A percentile compares a stretch with the other conserved stretches of the same genome.
These are phyloP conservation scores for Pestalotiopsis sp. DNA, from an alignment of 2,329 filamentous ascomycete species.

Conservation along the genomic window DNA sequence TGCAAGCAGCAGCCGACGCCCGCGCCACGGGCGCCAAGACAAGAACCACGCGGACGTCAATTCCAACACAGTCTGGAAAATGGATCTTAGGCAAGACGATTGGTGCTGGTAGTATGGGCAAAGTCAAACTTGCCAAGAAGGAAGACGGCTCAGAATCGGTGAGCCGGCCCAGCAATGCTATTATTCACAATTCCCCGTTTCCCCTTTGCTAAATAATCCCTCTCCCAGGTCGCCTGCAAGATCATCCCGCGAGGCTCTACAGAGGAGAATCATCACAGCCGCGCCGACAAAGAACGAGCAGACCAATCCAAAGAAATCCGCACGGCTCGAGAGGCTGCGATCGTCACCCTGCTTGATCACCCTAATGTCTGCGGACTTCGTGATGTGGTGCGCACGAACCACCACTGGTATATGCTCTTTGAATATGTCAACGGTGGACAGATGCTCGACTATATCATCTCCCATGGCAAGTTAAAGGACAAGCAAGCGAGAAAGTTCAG, in stretches of 20 bases:
- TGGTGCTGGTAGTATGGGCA: constrained; percentile 97
- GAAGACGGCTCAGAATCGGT: constrained; percentile 81
- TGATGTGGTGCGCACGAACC: constrained; percentile 92
- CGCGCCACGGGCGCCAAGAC: constrained; percentile 53
- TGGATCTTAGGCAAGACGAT: constrained; percentile 97
- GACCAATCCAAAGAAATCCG: constrained; percentile 97
- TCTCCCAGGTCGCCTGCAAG: constrained; percentile 83
- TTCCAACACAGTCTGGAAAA: constrained; percentile 86
- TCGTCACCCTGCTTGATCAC: constrained; percentile 91
- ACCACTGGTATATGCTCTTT: constrained; percentile 99
- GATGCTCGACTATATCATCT: constrained; percentile 99
- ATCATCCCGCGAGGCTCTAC: constrained; percentile 91
- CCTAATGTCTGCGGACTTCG: constrained; percentile 95
- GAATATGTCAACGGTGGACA: constrained; percentile 98
- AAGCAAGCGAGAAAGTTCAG: constrained; percentile 98
- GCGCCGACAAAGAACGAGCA: constrained; percentile 80
- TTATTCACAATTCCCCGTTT: neutral
- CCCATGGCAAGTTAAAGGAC: constrained; percentile 94
- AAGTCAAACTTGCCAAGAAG: constrained; percentile 94
- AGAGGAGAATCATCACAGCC: constrained; percentile 77
- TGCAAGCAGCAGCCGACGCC: constrained; percentile 45
- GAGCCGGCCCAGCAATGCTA: neutral
- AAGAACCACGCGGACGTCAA: constrained; percentile 73
- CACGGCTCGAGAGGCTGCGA: constrained; percentile 92
- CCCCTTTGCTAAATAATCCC: constrained; percentile 21